These are phyloP conservation scores for Actinomortierella ambigua DNA, from an alignment of 371 early-diverging fungal species.

Conservation along the genomic window DNA sequence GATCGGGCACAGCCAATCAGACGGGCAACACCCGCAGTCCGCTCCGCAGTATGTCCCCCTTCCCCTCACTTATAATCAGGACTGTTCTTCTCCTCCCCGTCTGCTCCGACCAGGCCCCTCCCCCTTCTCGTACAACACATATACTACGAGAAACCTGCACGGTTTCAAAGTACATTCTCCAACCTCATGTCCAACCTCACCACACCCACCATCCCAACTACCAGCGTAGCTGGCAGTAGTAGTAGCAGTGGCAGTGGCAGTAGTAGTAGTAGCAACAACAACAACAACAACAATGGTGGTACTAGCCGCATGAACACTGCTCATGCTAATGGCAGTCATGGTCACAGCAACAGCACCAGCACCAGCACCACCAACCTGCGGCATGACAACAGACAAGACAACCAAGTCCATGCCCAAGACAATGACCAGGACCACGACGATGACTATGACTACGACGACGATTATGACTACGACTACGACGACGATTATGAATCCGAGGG, in stretches of 20 bases:
- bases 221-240: background rate
- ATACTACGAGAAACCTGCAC: no score
- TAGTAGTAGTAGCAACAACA: background rate
- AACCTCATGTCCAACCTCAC: no score
- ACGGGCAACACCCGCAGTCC: background rate
- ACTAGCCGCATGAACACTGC: background rate
- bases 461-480: background rate
- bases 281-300: background rate
- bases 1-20: background rate
- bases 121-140: constrained; percentile 4
- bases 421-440: constrained; percentile 5
- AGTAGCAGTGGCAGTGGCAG: background rate
- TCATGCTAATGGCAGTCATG: background rate
- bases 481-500: constrained; percentile 42
- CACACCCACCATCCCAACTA: background rate
- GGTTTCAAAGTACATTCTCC: no score
- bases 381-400: background rate
- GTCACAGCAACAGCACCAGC: background rate
- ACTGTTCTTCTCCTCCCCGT: no score
- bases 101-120: no score
- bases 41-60: constrained; percentile 8
- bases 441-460: background rate
- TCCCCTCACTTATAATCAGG: no score
- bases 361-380: background rate
- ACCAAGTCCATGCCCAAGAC: background rate